Base-by-base conservation (phyloP, 2,329 filamentous ascomycete species). In the Coniochaeta prunicola region DNA sequence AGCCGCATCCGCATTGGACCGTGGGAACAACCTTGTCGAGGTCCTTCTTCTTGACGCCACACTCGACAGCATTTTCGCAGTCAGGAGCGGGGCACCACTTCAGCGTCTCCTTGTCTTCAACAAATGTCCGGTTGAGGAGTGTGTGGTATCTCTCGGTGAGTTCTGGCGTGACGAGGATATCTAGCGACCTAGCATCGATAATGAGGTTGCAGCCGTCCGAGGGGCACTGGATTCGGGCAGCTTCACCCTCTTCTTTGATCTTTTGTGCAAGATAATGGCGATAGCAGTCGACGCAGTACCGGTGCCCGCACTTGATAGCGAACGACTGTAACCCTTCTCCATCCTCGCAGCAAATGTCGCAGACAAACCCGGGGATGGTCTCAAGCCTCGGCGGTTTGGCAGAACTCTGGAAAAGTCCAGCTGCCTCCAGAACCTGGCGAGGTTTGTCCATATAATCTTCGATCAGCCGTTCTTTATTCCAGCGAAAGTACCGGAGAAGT, bases 51-150 rank as follows among this genome's bases (percentile, higher is more conserved):
- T 96, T 96, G 60, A 97, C 83, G 0, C 78, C 79, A 67, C 94
- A 99, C 69, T 97, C 90, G 53, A 99, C 79, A 13, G 93, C 94
- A 68, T 94, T 97, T 67, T 90, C 85, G 74, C 94, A 99, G 72
- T 99, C 93, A n/a, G 94, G 94, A 1, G 93, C 93, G 0, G 94
- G 94, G 71, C 94, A 99, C 94, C 94, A 99, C 72, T 96, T 96
- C 61, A 97, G 84, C 59, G 88, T 89, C 59, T 96, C 92, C 74
- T 92, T 96, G 73, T 99, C 93, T 73, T 99, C 94, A 61, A 99
- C 94, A 68, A 96, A 99, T 7, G 92, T 97, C 66, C 94, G 83
- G 68, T 90, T 96, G 34, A 99, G 85, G 17, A 99, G 82, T 65
- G 90, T 86, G 64, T 90, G 85, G 69, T 99, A 99, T 64, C 92